Evolutionary conservation across 768 basidiomycete genomes (phyloP).

Genomic region (Pholiota microspora): DNA sequence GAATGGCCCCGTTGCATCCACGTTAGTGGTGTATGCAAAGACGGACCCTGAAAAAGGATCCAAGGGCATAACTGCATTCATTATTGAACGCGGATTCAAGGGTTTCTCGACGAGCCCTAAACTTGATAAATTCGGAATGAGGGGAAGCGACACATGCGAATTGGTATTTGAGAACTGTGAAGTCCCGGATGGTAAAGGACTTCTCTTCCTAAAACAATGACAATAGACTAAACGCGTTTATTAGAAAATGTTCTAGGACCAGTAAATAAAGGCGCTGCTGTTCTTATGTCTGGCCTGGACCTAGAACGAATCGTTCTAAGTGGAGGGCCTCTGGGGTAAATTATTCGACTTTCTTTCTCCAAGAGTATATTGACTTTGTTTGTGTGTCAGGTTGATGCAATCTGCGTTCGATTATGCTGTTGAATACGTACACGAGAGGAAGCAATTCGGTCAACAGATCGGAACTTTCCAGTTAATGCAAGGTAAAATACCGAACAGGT

Average conservation of each 20-base stretch:
- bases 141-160: constrained; percentile 94
- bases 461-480: constrained; percentile 97
- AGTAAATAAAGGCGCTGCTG: constrained; percentile 75
- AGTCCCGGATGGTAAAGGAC: constrained; percentile 80
- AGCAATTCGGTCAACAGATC: constrained; percentile 86
- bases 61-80: constrained; percentile 90
- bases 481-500: constrained; percentile 46
- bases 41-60: constrained; percentile 74
- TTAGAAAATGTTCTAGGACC: constrained; percentile 83
- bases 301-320: constrained; percentile 89
- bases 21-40: constrained; percentile 91
- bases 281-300: constrained; percentile 94
- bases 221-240: constrained; percentile 5
- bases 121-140: constrained; percentile 95
- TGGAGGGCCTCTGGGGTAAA: constrained; percentile 87
- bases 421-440: constrained; percentile 89
- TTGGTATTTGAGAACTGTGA: constrained; percentile 88
- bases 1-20: constrained; percentile 89
- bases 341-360: constrained; percentile 7
- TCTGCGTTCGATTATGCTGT: constrained; percentile 87
- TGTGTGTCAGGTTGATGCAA: constrained; percentile 85
- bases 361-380: constrained; percentile 12
- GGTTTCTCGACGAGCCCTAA: constrained; percentile 91
- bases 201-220: neutral
- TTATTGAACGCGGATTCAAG: constrained; percentile 77